Percentiles rank a stretch among this genome's conserved stretches.
Evolutionary conservation across 768 basidiomycete genomes (phyloP).

Genomic region (Calvatia gigantea): DNA sequence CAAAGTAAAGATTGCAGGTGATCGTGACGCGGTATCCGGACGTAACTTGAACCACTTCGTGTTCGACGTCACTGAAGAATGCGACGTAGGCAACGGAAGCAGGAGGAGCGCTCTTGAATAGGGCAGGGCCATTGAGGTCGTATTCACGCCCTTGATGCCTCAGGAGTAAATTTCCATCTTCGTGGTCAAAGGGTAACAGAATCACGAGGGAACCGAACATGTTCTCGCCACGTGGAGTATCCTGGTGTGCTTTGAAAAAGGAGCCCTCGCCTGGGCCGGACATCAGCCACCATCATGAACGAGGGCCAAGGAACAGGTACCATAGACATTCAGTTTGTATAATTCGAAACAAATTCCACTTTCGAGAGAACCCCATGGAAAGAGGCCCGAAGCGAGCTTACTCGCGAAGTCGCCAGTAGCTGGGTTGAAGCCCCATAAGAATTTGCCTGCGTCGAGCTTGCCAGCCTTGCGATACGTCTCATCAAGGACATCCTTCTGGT

Average conservation of each 20-base stretch:
- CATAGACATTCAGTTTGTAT: constrained; percentile 46
- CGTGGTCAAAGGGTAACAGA: constrained; percentile 38
- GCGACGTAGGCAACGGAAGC: constrained; percentile 32
- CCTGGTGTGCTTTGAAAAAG: constrained; percentile 46
- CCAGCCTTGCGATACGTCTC: constrained; percentile 43
- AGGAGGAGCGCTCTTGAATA: background rate
- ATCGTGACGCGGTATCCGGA: constrained; percentile 37
- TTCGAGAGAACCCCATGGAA: constrained; percentile 15
- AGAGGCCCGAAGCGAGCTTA: constrained; percentile 20
- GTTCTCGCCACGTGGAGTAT: constrained; percentile 36
- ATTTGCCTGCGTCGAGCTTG: constrained; percentile 36
- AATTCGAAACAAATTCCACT: constrained; percentile 28
- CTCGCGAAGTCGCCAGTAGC: constrained; percentile 18
- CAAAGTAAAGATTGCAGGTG: constrained; percentile 38
- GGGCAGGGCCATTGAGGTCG: background rate
- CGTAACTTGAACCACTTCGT: constrained; percentile 31
- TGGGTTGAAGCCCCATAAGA: constrained; percentile 30
- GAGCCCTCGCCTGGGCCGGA: constrained; percentile 18
- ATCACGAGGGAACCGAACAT: constrained; percentile 51
- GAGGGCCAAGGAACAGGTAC: constrained; percentile 18
- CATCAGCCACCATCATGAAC: background rate
- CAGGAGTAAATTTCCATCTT: constrained; percentile 39
- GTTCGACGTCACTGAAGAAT: constrained; percentile 36
- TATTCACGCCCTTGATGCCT: constrained; percentile 17
- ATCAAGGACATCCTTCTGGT: constrained; percentile 35